A percentile compares a stretch with the other conserved stretches of the same genome.
These are phyloP conservation scores for Leccinum fibrillosum DNA, from an alignment of 768 basidiomycete species.

Conservation along the genomic window DNA sequence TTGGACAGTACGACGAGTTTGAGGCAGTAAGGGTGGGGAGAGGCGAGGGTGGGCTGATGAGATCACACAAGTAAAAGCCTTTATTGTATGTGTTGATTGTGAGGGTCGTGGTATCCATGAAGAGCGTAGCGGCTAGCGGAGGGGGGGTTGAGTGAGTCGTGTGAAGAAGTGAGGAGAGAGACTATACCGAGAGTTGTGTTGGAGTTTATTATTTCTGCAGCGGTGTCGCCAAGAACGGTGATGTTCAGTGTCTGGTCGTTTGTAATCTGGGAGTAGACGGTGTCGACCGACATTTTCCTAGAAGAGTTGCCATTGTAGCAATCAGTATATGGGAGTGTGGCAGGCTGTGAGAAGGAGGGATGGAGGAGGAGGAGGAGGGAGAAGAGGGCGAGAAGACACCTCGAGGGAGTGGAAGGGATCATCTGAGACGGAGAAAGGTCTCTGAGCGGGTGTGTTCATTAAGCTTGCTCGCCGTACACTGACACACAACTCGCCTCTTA, in stretches of 20 bases:
- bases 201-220: conserved; percentile 56
- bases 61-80: conserved; percentile 71
- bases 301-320: conserved; percentile 57
- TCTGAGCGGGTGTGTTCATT: conserved; percentile 16
- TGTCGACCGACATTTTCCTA: conserved; percentile 62
- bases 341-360: conserved; percentile 49
- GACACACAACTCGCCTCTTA: neutral
- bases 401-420: neutral
- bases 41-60: conserved; percentile 76
- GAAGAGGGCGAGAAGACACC: conserved; percentile 6
- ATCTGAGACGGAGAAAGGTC: neutral
- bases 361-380: conserved; percentile 14
- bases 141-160: conserved; percentile 7
- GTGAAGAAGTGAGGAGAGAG: neutral
- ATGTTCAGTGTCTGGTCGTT: conserved; percentile 56
- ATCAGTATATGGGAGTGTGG: conserved; percentile 60
- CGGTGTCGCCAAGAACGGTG: conserved; percentile 65
- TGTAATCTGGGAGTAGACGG: conserved; percentile 71
- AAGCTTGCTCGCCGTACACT: neutral
- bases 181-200: conserved; percentile 64
- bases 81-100: conserved; percentile 73
- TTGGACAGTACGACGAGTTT: conserved; percentile 64
- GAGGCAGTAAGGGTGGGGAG: conserved; percentile 43
- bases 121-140: conserved; percentile 66
- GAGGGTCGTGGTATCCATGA: conserved; percentile 76